Conservation (phyloP, 2,329 filamentous ascomycete species). For the Hirsutella minnesotensis region DNA sequence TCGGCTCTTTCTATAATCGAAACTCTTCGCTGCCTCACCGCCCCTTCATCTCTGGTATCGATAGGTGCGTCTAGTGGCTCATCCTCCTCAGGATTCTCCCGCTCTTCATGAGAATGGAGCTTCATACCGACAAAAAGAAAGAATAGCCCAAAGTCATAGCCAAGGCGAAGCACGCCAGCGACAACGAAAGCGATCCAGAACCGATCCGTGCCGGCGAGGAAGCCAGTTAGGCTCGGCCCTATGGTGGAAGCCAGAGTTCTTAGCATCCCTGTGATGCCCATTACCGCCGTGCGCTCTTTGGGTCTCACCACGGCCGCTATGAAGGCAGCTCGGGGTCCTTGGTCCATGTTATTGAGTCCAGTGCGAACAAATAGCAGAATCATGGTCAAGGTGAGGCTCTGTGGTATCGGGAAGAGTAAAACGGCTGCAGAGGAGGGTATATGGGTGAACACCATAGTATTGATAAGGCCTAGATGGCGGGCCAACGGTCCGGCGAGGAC, state of each 20-base stretch:
- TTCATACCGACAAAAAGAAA: conserved; percentile 47
- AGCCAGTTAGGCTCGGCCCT: conserved; percentile 42
- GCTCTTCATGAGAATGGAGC: conserved; percentile 13
- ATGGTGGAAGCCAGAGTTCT: conserved; percentile 46
- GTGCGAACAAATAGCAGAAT: conserved; percentile 45
- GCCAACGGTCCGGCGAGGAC: conserved; percentile 47
- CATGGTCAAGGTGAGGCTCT: conserved; percentile 36
- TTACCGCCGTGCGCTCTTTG: conserved; percentile 55
- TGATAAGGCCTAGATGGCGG: conserved; percentile 47
- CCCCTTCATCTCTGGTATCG: too few relatives aligned
- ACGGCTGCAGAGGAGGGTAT: conserved; percentile 51
- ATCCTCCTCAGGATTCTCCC: too few relatives aligned
- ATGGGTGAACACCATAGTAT: conserved; percentile 53
- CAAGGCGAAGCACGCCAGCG: conserved; percentile 38
- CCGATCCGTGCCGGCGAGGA: conserved; percentile 35
- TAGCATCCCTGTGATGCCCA: conserved; percentile 53
- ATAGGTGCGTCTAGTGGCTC: too few relatives aligned
- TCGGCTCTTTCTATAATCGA: too few relatives aligned
- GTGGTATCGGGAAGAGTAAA: conserved; percentile 45
- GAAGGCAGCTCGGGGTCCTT: conserved; percentile 53
- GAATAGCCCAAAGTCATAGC: conserved; percentile 47
- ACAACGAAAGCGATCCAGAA: conserved; percentile 54
- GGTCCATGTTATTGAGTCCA: conserved; percentile 57
- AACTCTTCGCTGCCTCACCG: too few relatives aligned
- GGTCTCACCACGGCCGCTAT: conserved; percentile 55